A percentile compares a stretch with the other conserved stretches of the same genome.
phyloP scores from a whole-genome alignment of 2,329 filamentous ascomycete species.

The Corinectria fuckeliana region DNA sequence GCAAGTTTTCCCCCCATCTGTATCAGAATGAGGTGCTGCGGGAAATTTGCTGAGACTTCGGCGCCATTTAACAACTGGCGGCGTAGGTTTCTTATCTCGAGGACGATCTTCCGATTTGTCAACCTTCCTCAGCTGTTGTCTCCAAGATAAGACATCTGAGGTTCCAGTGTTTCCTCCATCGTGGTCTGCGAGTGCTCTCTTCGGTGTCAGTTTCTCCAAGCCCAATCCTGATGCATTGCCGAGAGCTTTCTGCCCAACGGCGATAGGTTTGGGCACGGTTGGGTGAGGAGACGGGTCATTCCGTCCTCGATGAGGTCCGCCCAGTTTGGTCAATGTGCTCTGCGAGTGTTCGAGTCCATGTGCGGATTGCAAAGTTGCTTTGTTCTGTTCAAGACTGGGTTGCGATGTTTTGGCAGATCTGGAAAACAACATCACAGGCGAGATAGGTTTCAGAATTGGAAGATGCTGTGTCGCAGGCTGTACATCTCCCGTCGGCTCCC shows the following conservation, averaged over 20 bases:
- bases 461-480: constrained; percentile 1
- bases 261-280: neutral
- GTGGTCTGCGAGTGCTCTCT: constrained; percentile 9
- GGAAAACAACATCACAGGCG: neutral
- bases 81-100: constrained; percentile 16
- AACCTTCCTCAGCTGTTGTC: constrained; percentile 35
- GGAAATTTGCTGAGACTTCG: constrained; percentile 32
- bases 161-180: constrained; percentile 8
- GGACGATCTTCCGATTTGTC: constrained; percentile 26
- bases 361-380: neutral
- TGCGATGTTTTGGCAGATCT: neutral
- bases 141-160: constrained; percentile 29
- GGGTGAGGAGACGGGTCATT: neutral
- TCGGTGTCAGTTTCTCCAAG: constrained; percentile 8
- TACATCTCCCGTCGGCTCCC: neutral
- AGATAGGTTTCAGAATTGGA: neutral
- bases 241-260: neutral
- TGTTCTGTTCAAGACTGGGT: neutral
- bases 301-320: neutral
- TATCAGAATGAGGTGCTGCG: constrained; percentile 19
- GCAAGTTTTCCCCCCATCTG: constrained; percentile 24
- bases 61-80: constrained; percentile 29
- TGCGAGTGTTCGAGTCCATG: neutral
- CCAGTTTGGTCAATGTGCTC: neutral
- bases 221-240: neutral